Evolutionary conservation across 371 early-diverging fungal genomes (phyloP).

Genomic region (Mucor racemosus): DNA sequence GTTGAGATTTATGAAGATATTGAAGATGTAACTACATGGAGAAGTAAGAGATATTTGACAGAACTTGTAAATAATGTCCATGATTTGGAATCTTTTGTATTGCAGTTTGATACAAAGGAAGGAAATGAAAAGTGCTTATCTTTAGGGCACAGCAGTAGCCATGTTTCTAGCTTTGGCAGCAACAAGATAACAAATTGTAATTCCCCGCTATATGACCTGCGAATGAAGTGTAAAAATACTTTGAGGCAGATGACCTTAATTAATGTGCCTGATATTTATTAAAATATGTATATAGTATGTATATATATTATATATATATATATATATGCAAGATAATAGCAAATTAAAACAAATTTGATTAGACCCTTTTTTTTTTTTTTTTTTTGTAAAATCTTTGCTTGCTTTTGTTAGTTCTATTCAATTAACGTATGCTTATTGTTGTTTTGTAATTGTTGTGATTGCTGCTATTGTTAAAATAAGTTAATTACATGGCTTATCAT

Average conservation of each 20-base stretch:
- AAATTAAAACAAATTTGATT: too few species aligned
- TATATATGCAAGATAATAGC: too few species aligned
- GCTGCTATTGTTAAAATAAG: too few species aligned
- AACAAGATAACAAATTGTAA: background rate
- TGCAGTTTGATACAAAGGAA: conserved; percentile 27
- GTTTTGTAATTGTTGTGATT: too few species aligned
- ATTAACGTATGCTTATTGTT: too few species aligned
- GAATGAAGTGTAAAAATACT: conserved; percentile 15
- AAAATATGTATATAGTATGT: too few species aligned
- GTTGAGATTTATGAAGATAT: conserved; percentile 27
- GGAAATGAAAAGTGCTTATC: conserved; percentile 7
- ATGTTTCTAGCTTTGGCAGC: background rate
- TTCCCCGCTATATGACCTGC: conserved; percentile 12
- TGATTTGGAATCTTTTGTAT: conserved; percentile 14
- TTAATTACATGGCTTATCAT: too few species aligned
- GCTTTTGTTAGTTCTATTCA: too few species aligned
- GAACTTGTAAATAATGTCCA: conserved; percentile 15
- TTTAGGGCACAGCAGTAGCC: background rate
- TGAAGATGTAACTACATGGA: conserved; percentile 20
- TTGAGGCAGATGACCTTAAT: conserved; percentile 15
- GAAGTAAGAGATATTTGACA: conserved; percentile 8
- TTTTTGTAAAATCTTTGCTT: too few species aligned
- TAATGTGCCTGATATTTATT: conserved; percentile 15
- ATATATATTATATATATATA: too few species aligned
- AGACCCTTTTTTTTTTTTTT: too few species aligned